Base-by-base conservation (phyloP, 2,329 filamentous ascomycete genomes). In the Didymella segeticola region DNA sequence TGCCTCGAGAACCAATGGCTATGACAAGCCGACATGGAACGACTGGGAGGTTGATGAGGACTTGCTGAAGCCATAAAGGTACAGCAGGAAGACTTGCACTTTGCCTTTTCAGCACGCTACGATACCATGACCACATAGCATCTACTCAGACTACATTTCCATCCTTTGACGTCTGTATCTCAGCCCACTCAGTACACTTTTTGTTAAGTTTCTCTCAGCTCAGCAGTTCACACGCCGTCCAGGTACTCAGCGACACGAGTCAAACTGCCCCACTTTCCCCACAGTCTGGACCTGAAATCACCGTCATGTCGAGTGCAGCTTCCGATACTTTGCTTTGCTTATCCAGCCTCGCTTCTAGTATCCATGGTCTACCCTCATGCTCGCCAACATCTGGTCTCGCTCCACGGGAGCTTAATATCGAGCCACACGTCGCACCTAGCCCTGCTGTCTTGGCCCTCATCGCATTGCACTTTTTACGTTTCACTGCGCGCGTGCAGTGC, bases 1-100 rank as follows among this genome's bases (percentile, higher is more conserved):
- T 34, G 78, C 76, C 38, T 78, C 78, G 54, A 75, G 80, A 51
- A 82, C 82, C 4, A 84, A 84, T 68, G 82, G 81, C 2, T 78
- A 72, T 26, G 81, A 84, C 68, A 63, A 66, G 33, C 72, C 82
- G 4, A 77, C 69, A 12, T 84, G 82, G 82, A 69, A 76, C 15
- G 71, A 63, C n/a, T 77, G 75, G 75, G 74, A 77, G 53, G 66
- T 77, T n/a, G 75, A 76, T 46, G 66, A 72, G 27, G 73, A 70
- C 37, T 71, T 76, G 66, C 38, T 76, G 41, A 66, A 60, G 50
- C 42, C 54, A 25, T 72, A 47, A 66, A 29, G 14, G 31, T 20
- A 20, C 12, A 4, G 6, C 15, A 34, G 14, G 1, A 34, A 23
- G 7, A 19, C 17, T 31, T n/a, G 26, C 12, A 3, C 2, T 22